Base-by-base conservation (phyloP, 2,329 filamentous ascomycete species). In the Knoxdaviesia capensis region DNA sequence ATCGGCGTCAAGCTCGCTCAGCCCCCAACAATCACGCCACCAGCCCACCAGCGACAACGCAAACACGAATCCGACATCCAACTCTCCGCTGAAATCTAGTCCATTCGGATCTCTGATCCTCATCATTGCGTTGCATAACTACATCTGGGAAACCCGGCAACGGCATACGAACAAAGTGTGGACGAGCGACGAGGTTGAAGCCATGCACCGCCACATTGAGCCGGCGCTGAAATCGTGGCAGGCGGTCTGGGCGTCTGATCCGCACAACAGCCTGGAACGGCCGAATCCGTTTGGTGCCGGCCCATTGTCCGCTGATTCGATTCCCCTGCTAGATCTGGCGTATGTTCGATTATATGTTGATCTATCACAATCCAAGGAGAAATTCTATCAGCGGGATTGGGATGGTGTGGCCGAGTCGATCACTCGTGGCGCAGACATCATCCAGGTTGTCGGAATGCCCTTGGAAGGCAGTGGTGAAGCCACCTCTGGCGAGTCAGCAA, bases 71-170 rank as follows among this genome's bases (percentile, higher is more conserved):
- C 20, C 20, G 20, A 20, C 20, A 20, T 20, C 20, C 20, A 20
- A 20, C 20, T 20, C 3, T 3, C 20, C 20, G 20, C 65, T 90
- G 39, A 75, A 73, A 49, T 85, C 86, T 0, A 94, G 88, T 59
- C 87, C 86, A 0, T 93, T 94, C 56, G 90, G 88, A 6, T 94
- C 86, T 55, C 66, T 94, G 31, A 71, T 94, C 5, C 63, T 98
- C 47, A 94, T 96, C 55, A 88, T 94, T 54, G 87, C 90, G 4
- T 66, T 96, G 29, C 90, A 96, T 61, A 94, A 94, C 51, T 94
- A 94, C 58, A 94, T 96, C 38, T 96, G 90, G 90, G 88, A 96
- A 59, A 94, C 87, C 0, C 72, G 88, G 29, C 87, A 94, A 58
- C 70, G 86, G 41, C 87, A 94, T 51, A 79, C 87, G 51, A 86